Percentiles rank a stretch among this genome's conserved stretches.
phyloP scores from a whole-genome alignment of 2,329 filamentous ascomycete genomes.

The Rugonectria rugulosa region DNA sequence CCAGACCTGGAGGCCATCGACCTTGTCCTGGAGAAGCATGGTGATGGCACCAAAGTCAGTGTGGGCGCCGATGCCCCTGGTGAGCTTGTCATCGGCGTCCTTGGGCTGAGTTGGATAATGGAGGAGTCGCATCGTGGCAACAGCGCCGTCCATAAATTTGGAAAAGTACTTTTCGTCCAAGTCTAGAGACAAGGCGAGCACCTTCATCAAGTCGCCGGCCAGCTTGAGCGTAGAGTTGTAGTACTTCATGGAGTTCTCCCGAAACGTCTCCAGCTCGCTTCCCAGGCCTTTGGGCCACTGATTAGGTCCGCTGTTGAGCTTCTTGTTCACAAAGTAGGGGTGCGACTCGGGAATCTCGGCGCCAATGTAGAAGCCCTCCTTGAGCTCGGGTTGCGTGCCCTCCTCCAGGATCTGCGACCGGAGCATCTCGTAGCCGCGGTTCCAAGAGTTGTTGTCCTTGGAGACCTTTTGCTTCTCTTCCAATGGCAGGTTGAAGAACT shows the following conservation, averaged over 20 bases:
- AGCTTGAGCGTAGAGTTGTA: slow-evolving; percentile 49
- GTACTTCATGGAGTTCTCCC: slow-evolving; percentile 49
- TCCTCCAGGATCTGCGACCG: slow-evolving; percentile 54
- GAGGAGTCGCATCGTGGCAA: slow-evolving; percentile 54
- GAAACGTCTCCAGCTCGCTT: slow-evolving; percentile 43
- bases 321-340: slow-evolving; percentile 50
- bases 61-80: slow-evolving; percentile 55
- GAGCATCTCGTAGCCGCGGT: slow-evolving; percentile 59
- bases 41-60: slow-evolving; percentile 66
- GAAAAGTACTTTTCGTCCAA: slow-evolving; percentile 51
- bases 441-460: slow-evolving; percentile 47
- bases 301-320: slow-evolving; percentile 51
- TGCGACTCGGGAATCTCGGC: slow-evolving; percentile 50
- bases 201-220: slow-evolving; percentile 49
- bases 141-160: slow-evolving; percentile 52
- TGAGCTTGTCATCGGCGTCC: slow-evolving; percentile 43
- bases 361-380: slow-evolving; percentile 50
- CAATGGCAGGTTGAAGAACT: slow-evolving; percentile 57
- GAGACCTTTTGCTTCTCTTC: slow-evolving; percentile 53
- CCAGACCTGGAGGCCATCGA: slow-evolving; percentile 60
- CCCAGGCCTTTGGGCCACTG: slow-evolving; percentile 51
- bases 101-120: slow-evolving; percentile 56
- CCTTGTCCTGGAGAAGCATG: slow-evolving; percentile 59
- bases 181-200: slow-evolving; percentile 52
- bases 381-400: slow-evolving; percentile 54